A percentile compares a stretch with the other conserved stretches of the same genome.
Evolutionary conservation across 2,329 filamentous ascomycete species (phyloP).

Genomic region (Claviceps sp.): DNA sequence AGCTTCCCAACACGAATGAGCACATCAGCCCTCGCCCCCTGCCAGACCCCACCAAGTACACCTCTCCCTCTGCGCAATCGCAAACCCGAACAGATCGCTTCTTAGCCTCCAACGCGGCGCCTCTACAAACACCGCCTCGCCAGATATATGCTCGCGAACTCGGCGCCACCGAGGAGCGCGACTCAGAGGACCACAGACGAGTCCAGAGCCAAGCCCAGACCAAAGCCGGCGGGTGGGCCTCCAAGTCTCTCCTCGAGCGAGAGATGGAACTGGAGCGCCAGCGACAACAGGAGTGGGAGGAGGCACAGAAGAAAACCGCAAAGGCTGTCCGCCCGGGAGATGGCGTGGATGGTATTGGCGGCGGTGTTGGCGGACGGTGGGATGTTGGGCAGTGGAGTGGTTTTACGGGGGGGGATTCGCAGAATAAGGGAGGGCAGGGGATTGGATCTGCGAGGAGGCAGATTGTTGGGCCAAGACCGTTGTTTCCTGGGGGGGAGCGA

Average conservation of each 20-base stretch:
- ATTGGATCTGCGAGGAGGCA: constrained; percentile 60
- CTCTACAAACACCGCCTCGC: constrained; percentile 25
- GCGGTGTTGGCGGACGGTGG: constrained; percentile 57
- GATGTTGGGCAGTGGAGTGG: constrained; percentile 65
- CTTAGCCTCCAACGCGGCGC: constrained; percentile 40
- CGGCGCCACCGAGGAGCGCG: constrained; percentile 45
- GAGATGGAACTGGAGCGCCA: constrained; percentile 73
- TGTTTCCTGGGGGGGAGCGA: constrained; percentile 36
- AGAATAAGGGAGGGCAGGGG: constrained; percentile 53
- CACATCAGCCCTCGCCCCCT: constrained; percentile 36
- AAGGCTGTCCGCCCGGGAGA: constrained; percentile 37
- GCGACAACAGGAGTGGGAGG: constrained; percentile 69
- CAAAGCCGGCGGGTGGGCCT: constrained; percentile 48
- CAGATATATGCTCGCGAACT: constrained; percentile 43
- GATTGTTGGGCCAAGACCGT: constrained; percentile 65
- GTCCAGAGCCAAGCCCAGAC: constrained; percentile 45
- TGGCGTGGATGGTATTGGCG: constrained; percentile 47
- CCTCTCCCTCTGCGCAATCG: constrained; percentile 10
- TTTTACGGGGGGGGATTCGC: constrained; percentile 60
- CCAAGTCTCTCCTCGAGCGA: constrained; percentile 59
- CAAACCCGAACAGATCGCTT: constrained; percentile 43
- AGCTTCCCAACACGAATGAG: constrained; percentile 17
- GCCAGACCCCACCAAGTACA: constrained; percentile 32
- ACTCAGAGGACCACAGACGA: constrained; percentile 48
- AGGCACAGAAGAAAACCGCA: constrained; percentile 52